Conservation (phyloP, 139 green algal genomes). For the Mesotaenium endlicherianum region DNA sequence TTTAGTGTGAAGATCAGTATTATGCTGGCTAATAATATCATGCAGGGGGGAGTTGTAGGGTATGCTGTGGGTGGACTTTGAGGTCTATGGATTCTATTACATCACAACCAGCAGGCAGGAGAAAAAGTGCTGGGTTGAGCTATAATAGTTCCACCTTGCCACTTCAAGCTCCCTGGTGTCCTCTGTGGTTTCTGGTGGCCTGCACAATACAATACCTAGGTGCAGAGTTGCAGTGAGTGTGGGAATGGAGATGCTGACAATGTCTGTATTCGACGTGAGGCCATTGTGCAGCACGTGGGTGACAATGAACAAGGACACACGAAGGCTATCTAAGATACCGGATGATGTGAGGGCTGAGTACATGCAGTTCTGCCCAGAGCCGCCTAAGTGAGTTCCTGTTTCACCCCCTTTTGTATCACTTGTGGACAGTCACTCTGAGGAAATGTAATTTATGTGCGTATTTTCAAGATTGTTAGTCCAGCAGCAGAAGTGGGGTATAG, state of each 20-base stretch:
- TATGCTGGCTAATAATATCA: background rate
- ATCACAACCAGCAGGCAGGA: no score
- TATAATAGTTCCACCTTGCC: background rate
- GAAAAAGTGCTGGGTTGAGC: background rate
- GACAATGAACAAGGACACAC: conserved; percentile 82
- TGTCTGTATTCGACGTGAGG: no score
- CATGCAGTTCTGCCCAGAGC: conserved; percentile 26
- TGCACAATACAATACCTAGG: background rate
- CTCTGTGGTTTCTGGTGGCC: background rate
- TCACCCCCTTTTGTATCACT: no score
- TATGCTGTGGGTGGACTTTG: background rate
- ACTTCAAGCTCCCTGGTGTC: background rate
- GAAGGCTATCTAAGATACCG: conserved; percentile 73
- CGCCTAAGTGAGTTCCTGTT: no score
- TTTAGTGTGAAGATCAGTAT: background rate
- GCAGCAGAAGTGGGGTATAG: no score
- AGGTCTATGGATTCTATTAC: background rate
- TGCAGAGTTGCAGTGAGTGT: background rate
- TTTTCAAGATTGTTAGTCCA: no score
- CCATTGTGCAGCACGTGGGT: conserved; percentile 78
- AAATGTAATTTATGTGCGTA: no score
- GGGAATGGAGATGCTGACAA: no score
- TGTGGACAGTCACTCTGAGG: no score
- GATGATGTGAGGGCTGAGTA: conserved; percentile 64
- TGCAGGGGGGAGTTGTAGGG: background rate